Evolutionary conservation across 2,329 filamentous ascomycete species (phyloP).

Genomic region (Calonectria leucothoes): DNA sequence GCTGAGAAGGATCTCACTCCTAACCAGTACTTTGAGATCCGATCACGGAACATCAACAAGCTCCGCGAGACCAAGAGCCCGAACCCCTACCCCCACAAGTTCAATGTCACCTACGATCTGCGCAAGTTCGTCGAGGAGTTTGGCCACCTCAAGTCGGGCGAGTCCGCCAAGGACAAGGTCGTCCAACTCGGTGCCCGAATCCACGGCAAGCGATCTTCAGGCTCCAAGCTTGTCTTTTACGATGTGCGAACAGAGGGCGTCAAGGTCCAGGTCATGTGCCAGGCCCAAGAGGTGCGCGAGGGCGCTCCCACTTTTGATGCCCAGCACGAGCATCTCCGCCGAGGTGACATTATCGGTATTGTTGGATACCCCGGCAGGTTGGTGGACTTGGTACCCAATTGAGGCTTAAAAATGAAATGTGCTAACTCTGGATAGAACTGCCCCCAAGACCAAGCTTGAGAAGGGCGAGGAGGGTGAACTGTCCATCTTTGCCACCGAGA

Average conservation of each 20-base stretch:
- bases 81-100: slow-evolving; percentile 85
- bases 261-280: slow-evolving; percentile 92
- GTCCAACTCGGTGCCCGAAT: slow-evolving; percentile 87
- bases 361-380: slow-evolving; percentile 44
- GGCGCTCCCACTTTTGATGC: slow-evolving; percentile 78
- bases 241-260: slow-evolving; percentile 67
- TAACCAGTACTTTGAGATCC: slow-evolving; percentile 92
- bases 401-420: neutral
- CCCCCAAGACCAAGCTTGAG: slow-evolving; percentile 88
- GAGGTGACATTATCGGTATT: slow-evolving; percentile 89
- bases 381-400: slow-evolving; percentile 12
- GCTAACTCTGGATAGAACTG: slow-evolving; percentile 67
- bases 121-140: slow-evolving; percentile 84
- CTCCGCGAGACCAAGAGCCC: slow-evolving; percentile 52
- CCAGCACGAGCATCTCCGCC: slow-evolving; percentile 88
- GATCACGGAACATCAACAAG: slow-evolving; percentile 77
- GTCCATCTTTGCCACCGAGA: slow-evolving; percentile 90
- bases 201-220: slow-evolving; percentile 86
- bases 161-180: slow-evolving; percentile 79
- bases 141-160: slow-evolving; percentile 86
- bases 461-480: slow-evolving; percentile 82
- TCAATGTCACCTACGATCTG: slow-evolving; percentile 86
- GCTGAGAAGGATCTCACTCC: slow-evolving; percentile 67
- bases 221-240: slow-evolving; percentile 91
- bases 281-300: slow-evolving; percentile 80